Percentiles rank a stretch among this genome's conserved stretches.
These are phyloP conservation scores for Seminavis robusta DNA, from an alignment of 108 stramenopile genomes.

Conservation along the genomic window DNA sequence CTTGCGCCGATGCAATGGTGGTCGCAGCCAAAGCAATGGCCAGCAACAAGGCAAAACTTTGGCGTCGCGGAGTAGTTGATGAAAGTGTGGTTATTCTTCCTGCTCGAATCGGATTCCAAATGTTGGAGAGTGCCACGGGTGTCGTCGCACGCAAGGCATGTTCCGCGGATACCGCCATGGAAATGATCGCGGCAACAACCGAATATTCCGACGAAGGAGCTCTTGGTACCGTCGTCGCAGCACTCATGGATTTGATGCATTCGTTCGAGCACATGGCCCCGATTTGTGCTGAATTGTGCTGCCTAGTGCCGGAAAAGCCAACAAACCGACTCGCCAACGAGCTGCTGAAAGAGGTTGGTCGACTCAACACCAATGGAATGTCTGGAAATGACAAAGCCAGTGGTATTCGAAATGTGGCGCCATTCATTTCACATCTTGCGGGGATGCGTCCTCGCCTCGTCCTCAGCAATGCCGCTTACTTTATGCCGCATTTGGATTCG, in stretches of 20 bases:
- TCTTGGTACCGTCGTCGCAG: conserved; percentile 67
- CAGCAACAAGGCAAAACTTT: conserved; percentile 42
- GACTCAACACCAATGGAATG: conserved; percentile 47
- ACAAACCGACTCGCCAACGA: conserved; percentile 56
- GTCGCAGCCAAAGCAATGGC: conserved; percentile 60
- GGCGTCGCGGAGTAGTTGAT: conserved; percentile 81
- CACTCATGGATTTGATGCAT: conserved; percentile 82
- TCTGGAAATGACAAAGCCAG: conserved; percentile 53
- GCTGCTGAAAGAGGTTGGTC: conserved; percentile 69
- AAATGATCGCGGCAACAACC: conserved; percentile 62
- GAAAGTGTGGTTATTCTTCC: conserved; percentile 72
- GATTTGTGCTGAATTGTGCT: conserved; percentile 70
- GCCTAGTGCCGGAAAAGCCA: conserved; percentile 42
- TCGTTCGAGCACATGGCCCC: conserved; percentile 82
- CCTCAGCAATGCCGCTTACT: conserved; percentile 50
- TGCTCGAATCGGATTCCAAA: conserved; percentile 80
- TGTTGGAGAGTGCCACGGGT: conserved; percentile 72
- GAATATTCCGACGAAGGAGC: conserved; percentile 44
- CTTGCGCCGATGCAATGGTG: conserved; percentile 66
- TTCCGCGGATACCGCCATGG: conserved; percentile 60
- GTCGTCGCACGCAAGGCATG: conserved; percentile 57
- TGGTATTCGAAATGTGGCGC: conserved; percentile 76
- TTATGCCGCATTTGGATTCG: conserved; percentile 73
- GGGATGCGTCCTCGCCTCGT: conserved; percentile 54
- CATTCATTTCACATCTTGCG: conserved; percentile 73